phyloP scores from a whole-genome alignment of 139 green algal species.

The Chlamydomonas schloesseri region DNA sequence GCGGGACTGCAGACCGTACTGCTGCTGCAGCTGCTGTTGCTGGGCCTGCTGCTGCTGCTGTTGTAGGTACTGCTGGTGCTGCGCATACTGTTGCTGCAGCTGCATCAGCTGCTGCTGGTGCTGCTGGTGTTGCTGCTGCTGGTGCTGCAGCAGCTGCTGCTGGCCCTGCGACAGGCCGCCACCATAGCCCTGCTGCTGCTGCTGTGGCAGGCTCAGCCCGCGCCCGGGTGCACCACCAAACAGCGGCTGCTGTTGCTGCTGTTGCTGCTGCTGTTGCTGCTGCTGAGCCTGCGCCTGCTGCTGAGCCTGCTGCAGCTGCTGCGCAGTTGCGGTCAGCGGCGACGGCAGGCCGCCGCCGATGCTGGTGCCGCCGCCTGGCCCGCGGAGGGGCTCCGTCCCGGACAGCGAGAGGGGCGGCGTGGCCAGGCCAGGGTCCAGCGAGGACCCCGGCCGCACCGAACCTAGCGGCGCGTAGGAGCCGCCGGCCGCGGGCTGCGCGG shows the following conservation, averaged over 20 bases:
- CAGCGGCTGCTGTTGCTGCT: neutral
- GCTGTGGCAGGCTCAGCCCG: neutral
- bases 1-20: neutral
- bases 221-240: slow-evolving; percentile 22
- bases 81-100: neutral
- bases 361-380: neutral
- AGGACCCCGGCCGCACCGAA: slow-evolving; percentile 10
- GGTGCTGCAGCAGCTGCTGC: neutral
- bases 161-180: neutral
- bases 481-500: neutral
- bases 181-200: neutral
- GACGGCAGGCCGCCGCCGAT: no score
- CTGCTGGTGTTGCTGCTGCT: neutral
- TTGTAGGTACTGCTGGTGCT: neutral
- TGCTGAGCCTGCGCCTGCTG: neutral
- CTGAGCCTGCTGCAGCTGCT: slow-evolving; percentile 21
- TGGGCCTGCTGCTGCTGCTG: slow-evolving; percentile 1
- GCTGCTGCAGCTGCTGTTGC: neutral
- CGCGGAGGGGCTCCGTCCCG: slow-evolving; percentile 29
- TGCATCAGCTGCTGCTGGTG: neutral
- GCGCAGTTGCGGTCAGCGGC: neutral
- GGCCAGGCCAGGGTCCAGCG: slow-evolving; percentile 16
- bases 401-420: slow-evolving; percentile 19
- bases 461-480: neutral
- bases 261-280: neutral